Evolutionary conservation across 208 protist genomes (phyloP).

Genomic region (Naegleria gruberi): DNA sequence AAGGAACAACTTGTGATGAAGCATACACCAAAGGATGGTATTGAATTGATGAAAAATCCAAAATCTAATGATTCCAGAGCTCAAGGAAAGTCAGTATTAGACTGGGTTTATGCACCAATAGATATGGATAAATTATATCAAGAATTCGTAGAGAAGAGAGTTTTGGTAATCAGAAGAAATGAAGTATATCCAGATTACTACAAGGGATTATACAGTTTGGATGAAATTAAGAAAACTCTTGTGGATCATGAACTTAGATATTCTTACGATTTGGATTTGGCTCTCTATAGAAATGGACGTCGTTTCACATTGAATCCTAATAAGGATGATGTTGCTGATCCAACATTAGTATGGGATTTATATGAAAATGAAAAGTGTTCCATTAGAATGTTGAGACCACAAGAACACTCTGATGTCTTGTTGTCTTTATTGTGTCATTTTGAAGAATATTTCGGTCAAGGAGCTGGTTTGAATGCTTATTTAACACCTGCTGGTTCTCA

Average conservation of each 20-base stretch:
- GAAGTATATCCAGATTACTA: not conserved
- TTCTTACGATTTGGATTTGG: not conserved
- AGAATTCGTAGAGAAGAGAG: not conserved
- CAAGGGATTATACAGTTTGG: not conserved
- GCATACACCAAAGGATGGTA: not conserved
- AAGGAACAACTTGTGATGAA: not conserved
- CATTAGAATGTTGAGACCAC: not conserved
- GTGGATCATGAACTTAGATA: not conserved
- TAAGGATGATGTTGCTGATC: not conserved
- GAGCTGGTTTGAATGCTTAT: slow-evolving; percentile 81
- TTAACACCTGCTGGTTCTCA: slow-evolving; percentile 75
- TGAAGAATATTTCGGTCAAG: slow-evolving; percentile 67
- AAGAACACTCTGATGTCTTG: not conserved
- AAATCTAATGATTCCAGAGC: not conserved
- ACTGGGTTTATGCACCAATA: not conserved
- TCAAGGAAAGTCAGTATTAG: not conserved
- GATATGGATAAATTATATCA: not conserved
- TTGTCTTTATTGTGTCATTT: slow-evolving; percentile 30
- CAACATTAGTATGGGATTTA: too few relatives aligned
- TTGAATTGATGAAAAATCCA: not conserved
- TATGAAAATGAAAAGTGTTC: not conserved
- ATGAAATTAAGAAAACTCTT: not conserved
- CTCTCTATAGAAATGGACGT: not conserved
- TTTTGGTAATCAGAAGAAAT: not conserved
- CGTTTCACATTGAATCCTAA: not conserved